Conservation (phyloP, 108 stramenopile genomes). For the Nannochloropsis granulata region DNA sequence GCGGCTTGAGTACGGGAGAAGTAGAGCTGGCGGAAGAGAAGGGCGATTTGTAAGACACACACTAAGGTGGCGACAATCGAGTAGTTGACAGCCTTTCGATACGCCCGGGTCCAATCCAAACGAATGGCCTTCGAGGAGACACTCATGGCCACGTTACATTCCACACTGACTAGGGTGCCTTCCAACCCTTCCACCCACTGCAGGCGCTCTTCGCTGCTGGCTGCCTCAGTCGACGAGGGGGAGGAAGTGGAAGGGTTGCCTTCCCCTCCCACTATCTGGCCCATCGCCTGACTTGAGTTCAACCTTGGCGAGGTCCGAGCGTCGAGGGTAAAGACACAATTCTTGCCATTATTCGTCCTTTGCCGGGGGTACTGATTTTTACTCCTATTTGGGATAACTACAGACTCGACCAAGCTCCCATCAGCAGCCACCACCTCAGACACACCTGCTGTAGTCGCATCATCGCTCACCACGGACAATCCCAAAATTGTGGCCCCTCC, state of each 20-base stretch:
- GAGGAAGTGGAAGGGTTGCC: background rate
- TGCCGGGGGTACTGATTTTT: background rate
- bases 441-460: background rate
- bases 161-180: background rate
- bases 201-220: background rate
- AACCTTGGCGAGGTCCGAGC: background rate
- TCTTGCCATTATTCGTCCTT: background rate
- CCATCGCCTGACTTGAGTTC: background rate
- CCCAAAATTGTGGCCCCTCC: background rate
- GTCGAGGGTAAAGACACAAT: background rate
- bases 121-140: background rate
- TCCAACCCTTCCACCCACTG: background rate
- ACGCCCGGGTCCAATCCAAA: background rate
- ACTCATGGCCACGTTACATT: background rate
- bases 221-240: background rate
- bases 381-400: background rate
- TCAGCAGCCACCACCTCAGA: background rate
- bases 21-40: constrained; percentile 62
- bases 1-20: constrained; percentile 63
- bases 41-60: constrained; percentile 65
- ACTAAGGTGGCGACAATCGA: constrained; percentile 71
- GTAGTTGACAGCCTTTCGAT: constrained; percentile 66
- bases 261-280: background rate
- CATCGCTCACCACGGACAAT: background rate
- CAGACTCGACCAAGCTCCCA: background rate